Evolutionary conservation across 2,329 filamentous ascomycete genomes (phyloP), one percentile per base, ranked within the genome.

Genomic region (Gnomoniopsis smithogilvyi): DNA sequence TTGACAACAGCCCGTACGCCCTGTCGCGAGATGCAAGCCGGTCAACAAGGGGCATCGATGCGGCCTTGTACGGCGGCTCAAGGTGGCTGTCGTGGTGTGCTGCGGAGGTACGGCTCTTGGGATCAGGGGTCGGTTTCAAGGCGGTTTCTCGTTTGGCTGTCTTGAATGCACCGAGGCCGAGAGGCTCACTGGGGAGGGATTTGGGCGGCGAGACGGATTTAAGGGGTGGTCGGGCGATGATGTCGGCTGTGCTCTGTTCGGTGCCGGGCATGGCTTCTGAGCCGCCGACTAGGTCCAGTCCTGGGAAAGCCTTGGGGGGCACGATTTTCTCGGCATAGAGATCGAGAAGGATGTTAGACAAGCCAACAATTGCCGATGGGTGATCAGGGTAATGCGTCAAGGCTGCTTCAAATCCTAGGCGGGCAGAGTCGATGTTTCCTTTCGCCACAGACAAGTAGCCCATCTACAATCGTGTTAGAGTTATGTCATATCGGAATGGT

Each of bases 1-100:
- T 85, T 0, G 89, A 90, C 2, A 99, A 79, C 17, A 99, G 80
- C 14, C 88, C 89, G 69, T 92, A 95, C 0, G 95, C 95, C 53
- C 95, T 84, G 70, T 98, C 95, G 21, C 94, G 86, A 17, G 93
- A 91, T 3, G 93, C 91, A n/a, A 98, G 84, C 12, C 92, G 86
- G 71, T 95, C 92, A 36, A 92, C 80, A 17, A 89, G 82, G 17
- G 88, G 89, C 3, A 92, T 81, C 1, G 86, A 86, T 54, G 80
- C 80, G 45, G 77, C 81, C 73, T 78, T 82, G 73, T 80, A 84
- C 45, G 78, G 80, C 41, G 76, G 78, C 7, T 79, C 77, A 3
- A 84, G 76, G 58, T 75, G 70, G 51, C 78, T 74, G 38, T 73
- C 72, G 21, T 71, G 69, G 24, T 70, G 65, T 58, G 56, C 51